Base-by-base conservation (phyloP, 208 protist species). In the Trypanosoma rangeli region DNA sequence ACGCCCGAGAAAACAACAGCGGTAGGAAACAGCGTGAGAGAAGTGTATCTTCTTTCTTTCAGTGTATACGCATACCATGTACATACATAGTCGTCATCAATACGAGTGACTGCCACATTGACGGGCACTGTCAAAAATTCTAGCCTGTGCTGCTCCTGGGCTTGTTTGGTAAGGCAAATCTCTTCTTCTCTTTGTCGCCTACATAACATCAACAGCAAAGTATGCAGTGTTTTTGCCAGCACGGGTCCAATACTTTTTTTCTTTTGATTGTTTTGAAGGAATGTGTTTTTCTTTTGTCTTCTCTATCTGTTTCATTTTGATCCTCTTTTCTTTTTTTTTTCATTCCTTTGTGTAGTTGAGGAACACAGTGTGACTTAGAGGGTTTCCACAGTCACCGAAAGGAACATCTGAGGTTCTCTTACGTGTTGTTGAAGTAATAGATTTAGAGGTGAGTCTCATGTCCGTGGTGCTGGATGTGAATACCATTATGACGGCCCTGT, bases 381-480 rank as follows among this genome's bases (percentile, higher is more conserved):
- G 12, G 2, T 12, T 3, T 18, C 49, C 16, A 7, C 22, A 53
- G 49, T 9, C 49, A 26, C 49, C n/a, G 4, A 20, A 26, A 53
- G 49, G 7, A 37, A 26, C 22, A 53, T 0, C n/a, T 53, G 49
- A 4, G n/a, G 49, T 4, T 1, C n/a, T 53, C 9, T 12, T 53
- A 26, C 18, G 9, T 12, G 5, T 53, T 53, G 9, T 53, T 53
- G 9, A 1, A 26, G 9, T 53, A 9, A 24, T 53, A 53, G 49
- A 53, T 24, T 53, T 53, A 24, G 49, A 5, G 16, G 9, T 18
- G 24, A 12, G 4, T 10, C 50, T 29, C 31, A 76, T 76, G 71
- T 69, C 71, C 10, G 57, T 76, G 56, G 62, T 56, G 0, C 37
- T 76, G 52, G 58, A 66, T 54, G 55, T 42, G n/a, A 64, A 66